These are phyloP conservation scores for Chaetomium fimeti DNA, from an alignment of 495 filamentous ascomycete species.

Conservation along the genomic window DNA sequence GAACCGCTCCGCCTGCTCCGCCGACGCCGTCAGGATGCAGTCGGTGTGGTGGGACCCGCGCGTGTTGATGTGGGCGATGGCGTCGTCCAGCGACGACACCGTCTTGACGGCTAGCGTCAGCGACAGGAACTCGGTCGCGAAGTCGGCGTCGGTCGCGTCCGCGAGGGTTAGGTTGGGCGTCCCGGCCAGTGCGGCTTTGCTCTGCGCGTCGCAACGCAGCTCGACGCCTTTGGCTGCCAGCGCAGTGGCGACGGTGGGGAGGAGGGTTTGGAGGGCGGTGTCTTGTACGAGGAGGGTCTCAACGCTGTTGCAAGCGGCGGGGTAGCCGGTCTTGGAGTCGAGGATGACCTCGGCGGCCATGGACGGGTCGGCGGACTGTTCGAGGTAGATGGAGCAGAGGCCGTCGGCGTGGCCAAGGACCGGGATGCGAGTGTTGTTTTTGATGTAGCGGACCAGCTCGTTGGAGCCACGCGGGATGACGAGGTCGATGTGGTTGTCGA, in stretches of 20 bases:
- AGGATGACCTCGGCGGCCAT: slow-evolving; percentile 76
- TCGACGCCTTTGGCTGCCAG: slow-evolving; percentile 74
- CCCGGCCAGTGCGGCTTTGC: slow-evolving; percentile 57
- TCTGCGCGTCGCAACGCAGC: slow-evolving; percentile 74
- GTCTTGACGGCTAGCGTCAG: slow-evolving; percentile 83
- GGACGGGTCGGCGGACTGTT: slow-evolving; percentile 68
- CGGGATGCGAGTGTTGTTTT: slow-evolving; percentile 86
- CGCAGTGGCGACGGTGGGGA: slow-evolving; percentile 68
- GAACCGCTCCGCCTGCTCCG: slow-evolving; percentile 68
- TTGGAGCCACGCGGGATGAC: slow-evolving; percentile 94
- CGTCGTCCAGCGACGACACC: slow-evolving; percentile 63
- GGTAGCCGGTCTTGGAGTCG: slow-evolving; percentile 91
- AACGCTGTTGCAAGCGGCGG: slow-evolving; percentile 92
- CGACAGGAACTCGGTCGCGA: slow-evolving; percentile 83
- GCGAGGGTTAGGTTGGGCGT: slow-evolving; percentile 51
- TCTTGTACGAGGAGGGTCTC: slow-evolving; percentile 88
- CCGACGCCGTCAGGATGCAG: slow-evolving; percentile 72
- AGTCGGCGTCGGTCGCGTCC: slow-evolving; percentile 68
- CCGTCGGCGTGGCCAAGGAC: slow-evolving; percentile 97
- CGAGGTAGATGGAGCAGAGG: slow-evolving; percentile 86
- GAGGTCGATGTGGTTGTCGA: slow-evolving; percentile 86
- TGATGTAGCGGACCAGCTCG: slow-evolving; percentile 87
- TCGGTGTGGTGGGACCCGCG: slow-evolving; percentile 97
- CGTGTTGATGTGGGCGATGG: slow-evolving; percentile 83
- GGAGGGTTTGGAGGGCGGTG: slow-evolving; percentile 60